Percentiles rank a stretch among this genome's conserved stretches.
These are phyloP conservation scores for Ogataea methanolica DNA, from an alignment of 805 yeast genomes.

Conservation along the genomic window DNA sequence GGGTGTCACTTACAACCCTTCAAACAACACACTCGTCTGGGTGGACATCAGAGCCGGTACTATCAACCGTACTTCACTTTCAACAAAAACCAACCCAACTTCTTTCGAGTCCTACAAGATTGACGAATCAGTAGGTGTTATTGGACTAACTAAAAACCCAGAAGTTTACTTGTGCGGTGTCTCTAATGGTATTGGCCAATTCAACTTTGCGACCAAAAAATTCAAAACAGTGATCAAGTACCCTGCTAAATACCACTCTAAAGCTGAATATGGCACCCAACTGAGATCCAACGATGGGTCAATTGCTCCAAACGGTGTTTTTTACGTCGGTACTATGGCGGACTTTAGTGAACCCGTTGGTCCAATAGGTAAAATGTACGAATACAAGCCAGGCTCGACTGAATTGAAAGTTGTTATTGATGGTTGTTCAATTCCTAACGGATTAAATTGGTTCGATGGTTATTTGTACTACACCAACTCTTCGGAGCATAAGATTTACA, in stretches of 20 bases:
- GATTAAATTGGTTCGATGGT: constrained; percentile 52
- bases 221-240: constrained; percentile 37
- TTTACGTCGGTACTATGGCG: constrained; percentile 81
- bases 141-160: constrained; percentile 58
- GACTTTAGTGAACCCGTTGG: constrained; percentile 21
- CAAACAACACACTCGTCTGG: constrained; percentile 49
- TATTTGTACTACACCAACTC: constrained; percentile 53
- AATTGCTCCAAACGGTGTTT: constrained; percentile 69
- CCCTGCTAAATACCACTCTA: constrained; percentile 34
- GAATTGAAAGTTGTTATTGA: constrained; percentile 31
- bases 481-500: constrained; percentile 40
- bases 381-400: constrained; percentile 28
- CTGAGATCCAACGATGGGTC: constrained; percentile 80
- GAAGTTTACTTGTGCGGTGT: constrained; percentile 57
- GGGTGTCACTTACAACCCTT: constrained; percentile 59
- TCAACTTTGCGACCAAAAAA: constrained; percentile 36
- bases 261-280: constrained; percentile 21
- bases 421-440: constrained; percentile 60
- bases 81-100: constrained; percentile 14
- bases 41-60: constrained; percentile 41
- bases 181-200: constrained; percentile 58
- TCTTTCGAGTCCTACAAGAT: constrained; percentile 32
- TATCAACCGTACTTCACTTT: constrained; percentile 32
- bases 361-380: constrained; percentile 54
- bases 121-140: constrained; percentile 58